phyloP scores from a whole-genome alignment of 192 early-diverging fungal genomes.

The Backusella mclennaniae region DNA sequence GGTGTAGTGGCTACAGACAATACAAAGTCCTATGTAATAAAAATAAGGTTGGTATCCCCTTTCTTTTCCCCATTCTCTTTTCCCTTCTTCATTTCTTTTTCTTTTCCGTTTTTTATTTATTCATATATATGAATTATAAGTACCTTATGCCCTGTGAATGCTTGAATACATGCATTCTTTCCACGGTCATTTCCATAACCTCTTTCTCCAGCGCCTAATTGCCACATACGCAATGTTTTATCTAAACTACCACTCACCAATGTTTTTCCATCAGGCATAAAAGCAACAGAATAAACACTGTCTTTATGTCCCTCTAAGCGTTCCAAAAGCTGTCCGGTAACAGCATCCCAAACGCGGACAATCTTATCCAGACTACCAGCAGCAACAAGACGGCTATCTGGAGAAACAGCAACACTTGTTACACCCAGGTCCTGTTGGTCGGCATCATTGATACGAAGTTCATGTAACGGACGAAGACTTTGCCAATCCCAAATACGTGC shows the following conservation, averaged over 20 bases:
- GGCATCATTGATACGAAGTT: slow-evolving; percentile 76
- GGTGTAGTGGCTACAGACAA: slow-evolving; percentile 88
- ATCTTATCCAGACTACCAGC: slow-evolving; percentile 93
- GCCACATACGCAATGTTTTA: slow-evolving; percentile 92
- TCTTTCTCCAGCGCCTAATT: slow-evolving; percentile 56
- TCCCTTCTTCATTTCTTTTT: neutral
- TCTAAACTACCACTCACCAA: slow-evolving; percentile 93
- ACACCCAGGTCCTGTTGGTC: slow-evolving; percentile 91
- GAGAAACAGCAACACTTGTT: slow-evolving; percentile 94
- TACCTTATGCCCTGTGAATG: slow-evolving; percentile 59
- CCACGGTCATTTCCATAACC: slow-evolving; percentile 28
- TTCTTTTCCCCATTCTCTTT: neutral
- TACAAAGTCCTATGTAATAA: slow-evolving; percentile 83
- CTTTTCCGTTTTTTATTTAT: neutral
- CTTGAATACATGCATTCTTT: slow-evolving; percentile 43
- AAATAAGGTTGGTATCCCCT: neutral
- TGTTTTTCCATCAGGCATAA: slow-evolving; percentile 89
- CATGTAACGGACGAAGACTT: slow-evolving; percentile 67
- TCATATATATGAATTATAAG: neutral
- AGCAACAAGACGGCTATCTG: slow-evolving; percentile 86
- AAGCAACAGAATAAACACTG: slow-evolving; percentile 96
- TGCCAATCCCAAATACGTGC: slow-evolving; percentile 90
- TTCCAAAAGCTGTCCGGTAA: slow-evolving; percentile 79
- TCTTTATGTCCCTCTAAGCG: slow-evolving; percentile 95
- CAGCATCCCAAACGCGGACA: slow-evolving; percentile 93